Conservation (phyloP, 2,329 filamentous ascomycete species). For the Beauveria australis region DNA sequence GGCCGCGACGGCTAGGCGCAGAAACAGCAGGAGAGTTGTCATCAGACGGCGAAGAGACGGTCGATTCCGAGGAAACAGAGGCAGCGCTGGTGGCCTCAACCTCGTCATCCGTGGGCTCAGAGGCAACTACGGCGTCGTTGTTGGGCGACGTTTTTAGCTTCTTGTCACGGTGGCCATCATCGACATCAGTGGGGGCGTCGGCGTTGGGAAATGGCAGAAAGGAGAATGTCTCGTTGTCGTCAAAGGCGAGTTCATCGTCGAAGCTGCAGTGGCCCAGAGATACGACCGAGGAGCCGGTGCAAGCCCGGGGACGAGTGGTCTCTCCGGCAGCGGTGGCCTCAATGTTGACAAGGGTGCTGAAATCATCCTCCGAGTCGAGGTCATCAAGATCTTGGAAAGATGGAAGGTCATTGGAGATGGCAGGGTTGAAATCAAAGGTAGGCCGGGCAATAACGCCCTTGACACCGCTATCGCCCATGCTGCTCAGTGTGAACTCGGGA, state of each 20-base stretch:
- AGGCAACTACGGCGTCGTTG: constrained; percentile 29
- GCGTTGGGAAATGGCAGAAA: constrained; percentile 57
- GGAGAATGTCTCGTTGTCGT: constrained; percentile 58
- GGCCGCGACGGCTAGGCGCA: constrained; percentile 77
- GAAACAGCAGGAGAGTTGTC: constrained; percentile 34
- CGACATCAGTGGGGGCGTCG: constrained; percentile 30
- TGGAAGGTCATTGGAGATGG: constrained; percentile 53
- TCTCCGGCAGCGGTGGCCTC: constrained; percentile 38
- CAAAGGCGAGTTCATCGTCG: constrained; percentile 67
- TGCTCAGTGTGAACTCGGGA: constrained; percentile 58
- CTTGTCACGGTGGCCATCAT: constrained; percentile 48
- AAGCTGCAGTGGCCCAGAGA: constrained; percentile 71
- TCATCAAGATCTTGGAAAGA: constrained; percentile 82
- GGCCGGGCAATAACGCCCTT: constrained; percentile 37
- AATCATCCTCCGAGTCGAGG: constrained; percentile 85
- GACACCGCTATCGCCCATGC: constrained; percentile 56
- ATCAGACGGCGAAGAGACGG: constrained; percentile 34
- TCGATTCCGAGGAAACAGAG: constrained; percentile 30
- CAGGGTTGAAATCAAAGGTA: constrained; percentile 40
- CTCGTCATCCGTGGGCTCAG: constrained; percentile 28
- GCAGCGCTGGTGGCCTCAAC: constrained; percentile 26
- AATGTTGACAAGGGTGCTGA: constrained; percentile 67
- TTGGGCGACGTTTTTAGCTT: constrained; percentile 45
- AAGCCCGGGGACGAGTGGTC: constrained; percentile 60
- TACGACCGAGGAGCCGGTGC: constrained; percentile 59